Percentiles rank a stretch among this genome's conserved stretches.
Evolutionary conservation across 2,329 filamentous ascomycete species (phyloP).

Genomic region (Kalmusia sp.): DNA sequence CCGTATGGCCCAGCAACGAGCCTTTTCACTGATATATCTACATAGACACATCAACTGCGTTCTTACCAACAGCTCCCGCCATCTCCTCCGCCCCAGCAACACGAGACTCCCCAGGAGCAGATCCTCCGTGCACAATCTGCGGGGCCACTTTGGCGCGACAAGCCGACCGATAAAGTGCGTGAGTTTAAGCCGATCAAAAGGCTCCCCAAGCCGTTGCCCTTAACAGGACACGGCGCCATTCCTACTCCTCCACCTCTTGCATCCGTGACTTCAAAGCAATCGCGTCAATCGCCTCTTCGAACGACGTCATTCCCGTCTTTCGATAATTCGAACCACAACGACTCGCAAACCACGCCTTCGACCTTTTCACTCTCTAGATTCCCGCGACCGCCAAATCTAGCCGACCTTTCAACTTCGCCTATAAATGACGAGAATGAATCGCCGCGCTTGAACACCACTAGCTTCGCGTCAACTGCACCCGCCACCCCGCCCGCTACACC

Average conservation of each 20-base stretch:
- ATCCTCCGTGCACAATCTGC: slow-evolving; percentile 36
- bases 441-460: slow-evolving; percentile 27
- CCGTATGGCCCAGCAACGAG: not conserved
- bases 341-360: slow-evolving; percentile 28
- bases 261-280: slow-evolving; percentile 23
- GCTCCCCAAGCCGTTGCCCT: slow-evolving; percentile 37
- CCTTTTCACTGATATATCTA: not conserved
- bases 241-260: slow-evolving; percentile 18
- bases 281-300: slow-evolving; percentile 25
- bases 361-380: slow-evolving; percentile 46
- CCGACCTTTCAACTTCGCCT: slow-evolving; percentile 29
- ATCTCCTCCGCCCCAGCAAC: slow-evolving; percentile 22
- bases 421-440: slow-evolving; percentile 27
- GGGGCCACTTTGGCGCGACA: slow-evolving; percentile 27
- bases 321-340: slow-evolving; percentile 27
- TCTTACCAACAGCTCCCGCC: slow-evolving; percentile 22
- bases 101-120: slow-evolving; percentile 22
- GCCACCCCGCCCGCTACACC: slow-evolving; percentile 47
- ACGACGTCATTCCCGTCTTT: slow-evolving; percentile 27
- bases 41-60: slow-evolving; percentile 28
- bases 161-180: slow-evolving; percentile 29
- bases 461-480: slow-evolving; percentile 35
- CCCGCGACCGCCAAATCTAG: slow-evolving; percentile 36
- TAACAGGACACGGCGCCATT: slow-evolving; percentile 16
- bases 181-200: slow-evolving; percentile 45